These are phyloP conservation scores for Globisporangium viniferum DNA, from an alignment of 352 stramenopile genomes.

Conservation along the genomic window DNA sequence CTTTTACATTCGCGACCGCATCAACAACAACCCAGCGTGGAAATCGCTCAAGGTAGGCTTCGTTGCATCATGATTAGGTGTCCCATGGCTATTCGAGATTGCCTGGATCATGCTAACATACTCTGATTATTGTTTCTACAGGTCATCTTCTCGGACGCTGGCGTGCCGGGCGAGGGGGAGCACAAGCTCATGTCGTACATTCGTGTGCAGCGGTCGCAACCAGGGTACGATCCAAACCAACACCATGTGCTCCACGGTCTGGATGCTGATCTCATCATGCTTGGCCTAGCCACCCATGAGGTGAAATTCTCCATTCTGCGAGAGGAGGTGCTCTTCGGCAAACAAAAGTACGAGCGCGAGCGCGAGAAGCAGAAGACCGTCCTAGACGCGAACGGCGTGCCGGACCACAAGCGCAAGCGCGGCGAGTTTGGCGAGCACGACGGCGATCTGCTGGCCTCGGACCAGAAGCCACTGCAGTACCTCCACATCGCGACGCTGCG, in stretches of 20 bases:
- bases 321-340: slow-evolving; percentile 91
- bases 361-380: slow-evolving; percentile 64
- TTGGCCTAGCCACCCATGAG: slow-evolving; percentile 98
- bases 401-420: slow-evolving; percentile 67
- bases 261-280: slow-evolving; percentile 99
- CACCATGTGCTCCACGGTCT: slow-evolving; percentile 97
- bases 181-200: slow-evolving; percentile 99
- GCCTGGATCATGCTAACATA: neutral
- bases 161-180: slow-evolving; percentile 97
- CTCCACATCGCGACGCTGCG: slow-evolving; percentile 92
- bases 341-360: slow-evolving; percentile 76
- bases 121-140: slow-evolving; percentile 13
- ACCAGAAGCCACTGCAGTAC: slow-evolving; percentile 92
- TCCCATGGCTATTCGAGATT: neutral
- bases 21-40: slow-evolving; percentile 94
- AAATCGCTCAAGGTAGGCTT: slow-evolving; percentile 87
- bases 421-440: slow-evolving; percentile 86
- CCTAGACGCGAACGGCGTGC: slow-evolving; percentile 72
- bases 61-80: neutral
- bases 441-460: slow-evolving; percentile 64
- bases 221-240: slow-evolving; percentile 96
- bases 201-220: slow-evolving; percentile 91
- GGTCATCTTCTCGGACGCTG: slow-evolving; percentile 96
- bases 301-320: slow-evolving; percentile 98
- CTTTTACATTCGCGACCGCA: slow-evolving; percentile 92